Evolutionary conservation across 176 grass and related monocot species (phyloP), one percentile per base, ranked within the genome.

Genomic region (Hordeum marinum): DNA sequence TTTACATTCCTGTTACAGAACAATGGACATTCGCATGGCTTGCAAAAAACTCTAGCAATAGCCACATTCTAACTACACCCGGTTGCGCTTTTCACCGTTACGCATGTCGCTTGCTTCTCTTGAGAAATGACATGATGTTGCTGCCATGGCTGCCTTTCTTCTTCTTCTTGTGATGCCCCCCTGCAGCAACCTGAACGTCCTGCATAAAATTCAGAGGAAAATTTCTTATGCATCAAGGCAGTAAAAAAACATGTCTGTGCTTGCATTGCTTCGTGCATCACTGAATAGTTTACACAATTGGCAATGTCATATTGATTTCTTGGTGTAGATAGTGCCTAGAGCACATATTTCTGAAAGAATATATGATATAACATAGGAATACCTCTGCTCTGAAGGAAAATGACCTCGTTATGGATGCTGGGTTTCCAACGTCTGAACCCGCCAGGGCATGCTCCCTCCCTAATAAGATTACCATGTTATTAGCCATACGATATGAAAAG

Each of bases 61-160:
- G 26, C 6, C 36, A 58, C 7, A 73, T 45, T 27, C 57, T 45
- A 26, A 31, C 42, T 72, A 12, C 43, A 74, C 2, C 41, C 11
- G 8, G 31, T 50, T 70, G 15, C 4, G 3, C 39, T 43, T 72
- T 77, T 42, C 55, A 50, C 54, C 35, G 43, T 81, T 74, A 82
- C n/a, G 84, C 26, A 60, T 81, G 78, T 39, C 85, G 86, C 66
- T 40, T 90, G 48, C 77, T 93, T 82, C 69, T 91, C 40, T 73
- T 83, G 40, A 93, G 75, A 82, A 93, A 93, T 81, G 94, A 89
- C 84, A 93, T 40, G 36, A 93, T 87, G 54, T 93, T 93, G 20
- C 77, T 91, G 48, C 78, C 78, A 61, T 88, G 91, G 43, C 32
- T 84, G 21, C 57, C 42, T 75, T 87, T 88, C 68, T 87, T 95